A percentile compares a stretch with the other conserved stretches of the same genome.
These are phyloP conservation scores for Russula lepida DNA, from an alignment of 768 basidiomycete genomes.

Conservation along the genomic window DNA sequence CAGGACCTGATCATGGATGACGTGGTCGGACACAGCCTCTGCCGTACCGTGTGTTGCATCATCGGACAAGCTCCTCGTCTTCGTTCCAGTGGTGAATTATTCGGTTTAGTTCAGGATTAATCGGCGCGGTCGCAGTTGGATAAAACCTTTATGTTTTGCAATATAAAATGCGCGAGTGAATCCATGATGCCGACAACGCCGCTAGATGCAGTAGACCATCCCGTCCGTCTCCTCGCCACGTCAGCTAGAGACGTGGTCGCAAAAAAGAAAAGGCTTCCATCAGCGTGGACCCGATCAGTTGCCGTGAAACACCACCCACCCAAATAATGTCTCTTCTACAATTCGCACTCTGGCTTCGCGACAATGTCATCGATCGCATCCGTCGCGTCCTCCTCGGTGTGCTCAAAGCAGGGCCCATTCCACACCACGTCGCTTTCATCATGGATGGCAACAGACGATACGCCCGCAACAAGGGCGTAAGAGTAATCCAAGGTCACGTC, in stretches of 20 bases:
- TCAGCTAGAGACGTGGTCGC: neutral
- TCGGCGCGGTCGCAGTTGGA: neutral
- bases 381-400: slow-evolving; percentile 51
- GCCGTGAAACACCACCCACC: neutral
- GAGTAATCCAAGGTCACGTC: slow-evolving; percentile 70
- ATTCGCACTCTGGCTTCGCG: slow-evolving; percentile 22
- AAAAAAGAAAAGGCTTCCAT: neutral
- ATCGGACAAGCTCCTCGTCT: no score
- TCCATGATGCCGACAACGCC: neutral
- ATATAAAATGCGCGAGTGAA: neutral
- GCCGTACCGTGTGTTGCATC: no score
- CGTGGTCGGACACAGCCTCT: neutral
- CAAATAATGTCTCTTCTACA: slow-evolving; percentile 20
- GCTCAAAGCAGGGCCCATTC: slow-evolving; percentile 77
- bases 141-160: neutral
- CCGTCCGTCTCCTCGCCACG: neutral
- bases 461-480: slow-evolving; percentile 58
- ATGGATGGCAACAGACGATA: slow-evolving; percentile 97
- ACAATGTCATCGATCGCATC: slow-evolving; percentile 21
- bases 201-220: neutral
- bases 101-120: neutral
- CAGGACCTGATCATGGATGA: neutral
- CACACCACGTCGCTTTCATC: slow-evolving; percentile 85
- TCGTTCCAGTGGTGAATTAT: neutral
- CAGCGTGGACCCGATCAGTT: slow-evolving; percentile 2